A percentile compares a stretch with the other conserved stretches of the same genome.
These are phyloP conservation scores for Malus fusca DNA, from an alignment of 306 rosid species.

Conservation along the genomic window DNA sequence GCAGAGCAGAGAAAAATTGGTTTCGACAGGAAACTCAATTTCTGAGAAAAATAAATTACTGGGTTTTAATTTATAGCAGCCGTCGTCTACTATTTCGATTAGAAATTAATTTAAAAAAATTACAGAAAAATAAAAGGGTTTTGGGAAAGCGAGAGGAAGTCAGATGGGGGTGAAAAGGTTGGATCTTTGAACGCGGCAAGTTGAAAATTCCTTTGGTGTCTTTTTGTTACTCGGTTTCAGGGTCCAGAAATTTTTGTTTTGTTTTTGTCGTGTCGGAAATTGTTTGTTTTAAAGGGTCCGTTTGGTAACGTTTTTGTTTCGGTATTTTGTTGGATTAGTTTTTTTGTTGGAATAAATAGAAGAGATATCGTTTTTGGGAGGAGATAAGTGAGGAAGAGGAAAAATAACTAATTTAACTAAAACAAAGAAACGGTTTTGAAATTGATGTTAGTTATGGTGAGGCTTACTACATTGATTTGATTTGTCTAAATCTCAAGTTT, in stretches of 20 bases:
- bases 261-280: background rate
- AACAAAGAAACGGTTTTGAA: background rate
- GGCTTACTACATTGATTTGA: background rate
- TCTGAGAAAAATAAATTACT: background rate
- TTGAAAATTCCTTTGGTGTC: background rate
- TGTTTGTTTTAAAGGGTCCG: background rate
- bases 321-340: background rate
- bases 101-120: background rate
- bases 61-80: background rate
- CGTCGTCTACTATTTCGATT: background rate
- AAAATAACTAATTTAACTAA: background rate
- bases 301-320: background rate
- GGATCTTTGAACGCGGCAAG: background rate
- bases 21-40: background rate
- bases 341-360: background rate
- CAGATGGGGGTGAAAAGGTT: background rate
- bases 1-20: background rate
- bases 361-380: background rate
- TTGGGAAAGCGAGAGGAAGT: constrained; percentile 7
- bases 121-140: background rate
- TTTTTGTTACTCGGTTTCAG: background rate
- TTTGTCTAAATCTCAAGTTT: background rate
- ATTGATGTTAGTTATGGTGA: background rate
- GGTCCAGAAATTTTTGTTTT: background rate
- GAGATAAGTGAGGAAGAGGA: background rate